Conservation (phyloP, 2,329 filamentous ascomycete genomes). For the Tolypocladium pustulatum region DNA sequence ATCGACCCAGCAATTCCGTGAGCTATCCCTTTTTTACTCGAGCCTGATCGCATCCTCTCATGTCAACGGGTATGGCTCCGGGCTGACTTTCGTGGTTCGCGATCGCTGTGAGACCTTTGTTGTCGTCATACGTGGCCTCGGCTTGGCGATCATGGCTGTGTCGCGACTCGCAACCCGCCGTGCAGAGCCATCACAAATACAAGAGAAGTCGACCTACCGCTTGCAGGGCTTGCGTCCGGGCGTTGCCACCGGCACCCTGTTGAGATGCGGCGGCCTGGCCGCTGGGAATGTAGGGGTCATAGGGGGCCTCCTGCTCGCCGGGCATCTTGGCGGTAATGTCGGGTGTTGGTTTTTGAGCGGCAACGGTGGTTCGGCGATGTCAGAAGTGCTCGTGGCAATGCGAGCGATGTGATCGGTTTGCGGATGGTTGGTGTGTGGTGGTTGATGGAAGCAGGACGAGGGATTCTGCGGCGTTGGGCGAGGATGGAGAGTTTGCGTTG, state of each 20-base stretch:
- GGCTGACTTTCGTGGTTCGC: background rate
- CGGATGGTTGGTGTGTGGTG: conserved; percentile 2
- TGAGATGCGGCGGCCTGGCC: conserved; percentile 39
- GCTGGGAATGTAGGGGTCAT: conserved; percentile 82
- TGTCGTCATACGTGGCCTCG: background rate
- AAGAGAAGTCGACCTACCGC: conserved; percentile 50
- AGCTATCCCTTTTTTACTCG: background rate
- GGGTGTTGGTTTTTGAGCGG: background rate
- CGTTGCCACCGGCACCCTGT: conserved; percentile 34
- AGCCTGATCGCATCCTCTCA: background rate
- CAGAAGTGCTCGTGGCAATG: background rate
- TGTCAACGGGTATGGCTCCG: background rate
- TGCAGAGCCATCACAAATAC: background rate
- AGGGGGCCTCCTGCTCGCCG: conserved; percentile 48
- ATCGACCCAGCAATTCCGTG: background rate
- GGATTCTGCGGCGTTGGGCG: background rate
- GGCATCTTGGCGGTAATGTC: conserved; percentile 32
- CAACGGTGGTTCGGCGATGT: background rate
- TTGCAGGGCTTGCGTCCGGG: conserved; percentile 59
- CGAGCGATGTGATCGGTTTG: background rate
- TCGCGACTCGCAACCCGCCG: background rate
- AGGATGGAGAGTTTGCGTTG: conserved; percentile 6
- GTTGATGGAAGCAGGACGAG: background rate
- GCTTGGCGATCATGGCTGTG: background rate
- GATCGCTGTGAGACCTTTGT: background rate